Evolutionary conservation across 2,329 filamentous ascomycete genomes (phyloP).

Genomic region (Westerdykella aurantiaca): DNA sequence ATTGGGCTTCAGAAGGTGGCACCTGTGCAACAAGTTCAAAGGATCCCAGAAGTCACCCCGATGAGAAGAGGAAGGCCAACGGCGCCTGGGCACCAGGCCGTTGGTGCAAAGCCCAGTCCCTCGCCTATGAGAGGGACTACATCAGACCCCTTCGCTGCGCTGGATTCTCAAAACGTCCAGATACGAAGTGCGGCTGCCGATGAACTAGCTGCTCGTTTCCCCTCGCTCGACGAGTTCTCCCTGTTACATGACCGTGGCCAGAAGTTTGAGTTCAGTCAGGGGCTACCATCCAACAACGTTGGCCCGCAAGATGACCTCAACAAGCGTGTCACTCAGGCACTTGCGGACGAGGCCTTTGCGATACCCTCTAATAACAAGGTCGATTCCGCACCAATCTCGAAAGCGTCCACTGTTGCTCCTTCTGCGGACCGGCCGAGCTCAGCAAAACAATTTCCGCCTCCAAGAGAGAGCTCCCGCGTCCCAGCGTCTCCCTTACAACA

Average conservation of each 20-base stretch:
- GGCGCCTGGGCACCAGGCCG: slow-evolving; percentile 43
- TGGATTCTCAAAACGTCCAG: slow-evolving; percentile 61
- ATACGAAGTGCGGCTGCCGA: slow-evolving; percentile 55
- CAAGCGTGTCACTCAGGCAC: slow-evolving; percentile 64
- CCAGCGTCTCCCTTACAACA: slow-evolving; percentile 35
- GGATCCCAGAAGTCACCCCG: slow-evolving; percentile 82
- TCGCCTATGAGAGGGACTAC: slow-evolving; percentile 65
- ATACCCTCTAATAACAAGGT: slow-evolving; percentile 12
- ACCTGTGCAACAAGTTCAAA: slow-evolving; percentile 62
- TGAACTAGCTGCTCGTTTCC: slow-evolving; percentile 79
- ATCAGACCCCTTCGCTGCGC: slow-evolving; percentile 82
- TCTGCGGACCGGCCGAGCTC: slow-evolving; percentile 17
- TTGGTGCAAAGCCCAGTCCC: slow-evolving; percentile 52
- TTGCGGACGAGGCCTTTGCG: slow-evolving; percentile 81
- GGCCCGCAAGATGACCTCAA: slow-evolving; percentile 48
- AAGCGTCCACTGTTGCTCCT: slow-evolving; percentile 25
- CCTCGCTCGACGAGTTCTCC: slow-evolving; percentile 88
- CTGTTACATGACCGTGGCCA: slow-evolving; percentile 76
- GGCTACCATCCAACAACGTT: neutral
- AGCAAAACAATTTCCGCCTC: slow-evolving; percentile 7
- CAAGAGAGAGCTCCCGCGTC: slow-evolving; percentile 20
- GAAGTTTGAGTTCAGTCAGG: slow-evolving; percentile 73
- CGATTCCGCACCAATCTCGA: slow-evolving; percentile 24
- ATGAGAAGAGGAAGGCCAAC: slow-evolving; percentile 83
- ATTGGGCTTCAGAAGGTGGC: slow-evolving; percentile 78